A percentile compares a stretch with the other conserved stretches of the same genome.
phyloP scores from a whole-genome alignment of 2,329 filamentous ascomycete species.

The Exophiala xenobiotica region DNA sequence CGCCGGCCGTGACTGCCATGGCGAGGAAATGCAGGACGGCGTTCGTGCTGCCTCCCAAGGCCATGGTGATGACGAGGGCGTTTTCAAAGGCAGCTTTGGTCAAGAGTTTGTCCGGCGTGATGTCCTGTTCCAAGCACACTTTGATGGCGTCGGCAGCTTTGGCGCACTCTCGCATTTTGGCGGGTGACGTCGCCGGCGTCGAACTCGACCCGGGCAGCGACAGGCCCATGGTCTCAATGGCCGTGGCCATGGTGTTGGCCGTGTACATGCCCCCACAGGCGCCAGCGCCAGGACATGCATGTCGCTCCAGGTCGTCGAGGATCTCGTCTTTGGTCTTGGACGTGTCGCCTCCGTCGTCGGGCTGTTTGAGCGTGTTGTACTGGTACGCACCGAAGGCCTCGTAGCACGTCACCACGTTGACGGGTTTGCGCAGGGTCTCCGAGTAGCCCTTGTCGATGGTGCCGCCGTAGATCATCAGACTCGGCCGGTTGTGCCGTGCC shows the following conservation, averaged over 20 bases:
- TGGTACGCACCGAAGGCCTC: slow-evolving; percentile 81
- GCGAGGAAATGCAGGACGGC: slow-evolving; percentile 85
- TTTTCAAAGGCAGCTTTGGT: slow-evolving; percentile 83
- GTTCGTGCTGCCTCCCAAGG: slow-evolving; percentile 86
- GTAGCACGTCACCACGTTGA: slow-evolving; percentile 88
- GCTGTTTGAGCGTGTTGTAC: slow-evolving; percentile 71
- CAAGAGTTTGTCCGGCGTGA: slow-evolving; percentile 75
- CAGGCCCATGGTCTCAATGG: slow-evolving; percentile 85
- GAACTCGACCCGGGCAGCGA: slow-evolving; percentile 80
- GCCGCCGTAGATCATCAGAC: slow-evolving; percentile 93
- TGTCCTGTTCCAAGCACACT: slow-evolving; percentile 76
- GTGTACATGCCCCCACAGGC: slow-evolving; percentile 90
- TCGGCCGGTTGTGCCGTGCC: slow-evolving; percentile 85
- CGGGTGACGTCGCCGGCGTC: slow-evolving; percentile 74
- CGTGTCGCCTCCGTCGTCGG: slow-evolving; percentile 60
- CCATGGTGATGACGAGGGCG: slow-evolving; percentile 85
- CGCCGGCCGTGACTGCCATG: slow-evolving; percentile 82
- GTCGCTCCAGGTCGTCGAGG: slow-evolving; percentile 75
- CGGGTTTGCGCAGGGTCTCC: slow-evolving; percentile 68
- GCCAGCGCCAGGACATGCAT: slow-evolving; percentile 75
- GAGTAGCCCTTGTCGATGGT: slow-evolving; percentile 88
- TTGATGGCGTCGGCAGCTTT: slow-evolving; percentile 77
- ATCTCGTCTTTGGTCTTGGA: slow-evolving; percentile 70
- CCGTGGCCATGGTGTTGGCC: slow-evolving; percentile 89
- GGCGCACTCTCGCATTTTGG: slow-evolving; percentile 83